A percentile compares a stretch with the other conserved stretches of the same genome.
These are phyloP conservation scores for Paramecium primaurelia DNA, from an alignment of 73 alveolate species.

Conservation along the genomic window DNA sequence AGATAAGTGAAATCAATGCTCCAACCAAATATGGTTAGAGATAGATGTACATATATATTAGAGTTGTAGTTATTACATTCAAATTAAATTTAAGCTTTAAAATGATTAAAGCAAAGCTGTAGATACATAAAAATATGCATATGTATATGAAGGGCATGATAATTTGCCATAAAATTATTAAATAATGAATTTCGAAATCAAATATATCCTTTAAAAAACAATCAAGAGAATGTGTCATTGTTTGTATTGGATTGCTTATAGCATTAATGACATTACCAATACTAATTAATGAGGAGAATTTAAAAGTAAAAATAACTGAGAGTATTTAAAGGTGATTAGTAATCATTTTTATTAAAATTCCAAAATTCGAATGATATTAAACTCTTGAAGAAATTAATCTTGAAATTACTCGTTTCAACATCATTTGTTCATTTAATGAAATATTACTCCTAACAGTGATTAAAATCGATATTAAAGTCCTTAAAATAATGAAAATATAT, in stretches of 20 bases:
- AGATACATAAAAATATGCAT: background rate
- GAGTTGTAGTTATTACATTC: background rate
- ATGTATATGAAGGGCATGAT: background rate
- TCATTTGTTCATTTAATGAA: background rate
- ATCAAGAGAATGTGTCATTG: background rate
- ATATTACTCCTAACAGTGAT: background rate
- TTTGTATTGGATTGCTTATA: background rate
- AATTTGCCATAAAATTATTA: background rate
- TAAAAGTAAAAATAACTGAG: background rate
- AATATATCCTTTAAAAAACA: background rate
- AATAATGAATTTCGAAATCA: background rate
- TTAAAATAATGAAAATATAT: too few species aligned
- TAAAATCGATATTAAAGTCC: background rate
- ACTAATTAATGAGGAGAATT: background rate
- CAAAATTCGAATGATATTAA: background rate
- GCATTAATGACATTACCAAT: background rate
- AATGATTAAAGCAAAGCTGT: background rate
- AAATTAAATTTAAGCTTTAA: background rate
- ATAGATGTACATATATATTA: background rate
- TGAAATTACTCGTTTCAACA: too few species aligned
- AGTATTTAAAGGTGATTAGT: background rate
- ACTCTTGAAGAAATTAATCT: background rate
- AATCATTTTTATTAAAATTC: background rate
- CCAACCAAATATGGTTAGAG: background rate
- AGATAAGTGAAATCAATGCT: background rate